Conservation (phyloP, 352 stramenopile genomes). For the Phytophthora ohioensis region DNA sequence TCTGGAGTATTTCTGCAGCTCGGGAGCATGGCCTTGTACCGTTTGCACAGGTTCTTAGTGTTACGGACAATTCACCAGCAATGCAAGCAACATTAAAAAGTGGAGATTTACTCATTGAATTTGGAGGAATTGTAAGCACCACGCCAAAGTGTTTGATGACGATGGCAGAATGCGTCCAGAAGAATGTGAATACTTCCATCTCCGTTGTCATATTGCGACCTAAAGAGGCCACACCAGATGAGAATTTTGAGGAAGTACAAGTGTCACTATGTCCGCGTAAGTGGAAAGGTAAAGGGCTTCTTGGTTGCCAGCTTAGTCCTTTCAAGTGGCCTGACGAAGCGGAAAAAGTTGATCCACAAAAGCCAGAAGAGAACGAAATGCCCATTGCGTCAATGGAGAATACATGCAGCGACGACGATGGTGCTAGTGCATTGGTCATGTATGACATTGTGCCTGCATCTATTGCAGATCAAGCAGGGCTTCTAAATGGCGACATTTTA, state of each 20-base stretch:
- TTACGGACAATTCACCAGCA: slow-evolving; percentile 50
- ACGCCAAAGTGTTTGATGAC: slow-evolving; percentile 61
- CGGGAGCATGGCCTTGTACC: slow-evolving; percentile 28
- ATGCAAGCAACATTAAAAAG: slow-evolving; percentile 52
- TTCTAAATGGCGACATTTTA: slow-evolving; percentile 61
- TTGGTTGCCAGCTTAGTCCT: slow-evolving; percentile 69
- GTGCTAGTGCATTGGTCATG: slow-evolving; percentile 45
- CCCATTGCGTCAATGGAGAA: neutral
- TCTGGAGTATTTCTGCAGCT: slow-evolving; percentile 27
- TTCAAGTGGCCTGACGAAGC: slow-evolving; percentile 56
- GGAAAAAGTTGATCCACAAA: neutral
- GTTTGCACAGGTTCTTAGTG: slow-evolving; percentile 61
- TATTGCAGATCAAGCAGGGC: slow-evolving; percentile 40
- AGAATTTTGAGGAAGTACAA: slow-evolving; percentile 25
- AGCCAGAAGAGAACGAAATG: neutral
- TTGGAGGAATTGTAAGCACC: slow-evolving; percentile 54
- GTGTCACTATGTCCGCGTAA: slow-evolving; percentile 50
- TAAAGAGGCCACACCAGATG: neutral
- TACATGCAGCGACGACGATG: slow-evolving; percentile 13
- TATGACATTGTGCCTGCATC: slow-evolving; percentile 46
- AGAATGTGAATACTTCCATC: slow-evolving; percentile 47
- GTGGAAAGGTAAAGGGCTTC: slow-evolving; percentile 70
- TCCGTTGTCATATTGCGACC: slow-evolving; percentile 49
- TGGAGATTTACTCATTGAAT: slow-evolving; percentile 57
- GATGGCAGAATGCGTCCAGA: slow-evolving; percentile 63